These are phyloP conservation scores for Leccinum obscurum DNA, from an alignment of 768 basidiomycete species.

Conservation along the genomic window DNA sequence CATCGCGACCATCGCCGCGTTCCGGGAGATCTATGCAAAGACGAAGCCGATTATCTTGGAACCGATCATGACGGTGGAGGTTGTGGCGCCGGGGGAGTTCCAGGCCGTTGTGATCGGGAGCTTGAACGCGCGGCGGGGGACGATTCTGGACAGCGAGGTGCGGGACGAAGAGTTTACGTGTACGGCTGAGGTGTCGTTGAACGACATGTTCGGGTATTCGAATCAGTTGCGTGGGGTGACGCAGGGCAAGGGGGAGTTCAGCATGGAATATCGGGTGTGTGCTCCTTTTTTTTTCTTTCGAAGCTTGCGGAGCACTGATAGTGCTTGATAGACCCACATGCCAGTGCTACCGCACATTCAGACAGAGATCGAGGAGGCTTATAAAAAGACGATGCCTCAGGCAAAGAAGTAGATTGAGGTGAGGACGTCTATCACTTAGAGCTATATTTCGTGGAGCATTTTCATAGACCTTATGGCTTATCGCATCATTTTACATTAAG, in stretches of 20 bases:
- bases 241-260: slow-evolving; percentile 93
- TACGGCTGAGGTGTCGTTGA: slow-evolving; percentile 88
- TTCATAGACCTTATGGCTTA: neutral
- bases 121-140: slow-evolving; percentile 88
- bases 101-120: slow-evolving; percentile 95
- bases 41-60: slow-evolving; percentile 85
- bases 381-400: slow-evolving; percentile 72
- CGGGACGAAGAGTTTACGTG: slow-evolving; percentile 96
- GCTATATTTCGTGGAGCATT: slow-evolving; percentile 3
- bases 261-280: slow-evolving; percentile 75
- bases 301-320: neutral
- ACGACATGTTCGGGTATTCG: slow-evolving; percentile 99
- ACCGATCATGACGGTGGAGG: slow-evolving; percentile 99
- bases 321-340: slow-evolving; percentile 58
- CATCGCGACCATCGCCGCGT: slow-evolving; percentile 86
- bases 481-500: slow-evolving; percentile 17
- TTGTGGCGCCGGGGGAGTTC: slow-evolving; percentile 94
- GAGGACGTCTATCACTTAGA: slow-evolving; percentile 18
- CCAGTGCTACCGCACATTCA: slow-evolving; percentile 68
- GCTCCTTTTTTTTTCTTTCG: neutral
- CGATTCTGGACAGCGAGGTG: slow-evolving; percentile 93
- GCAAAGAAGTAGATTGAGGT: slow-evolving; percentile 60
- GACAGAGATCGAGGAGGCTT: slow-evolving; percentile 84
- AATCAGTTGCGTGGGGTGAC: slow-evolving; percentile 90
- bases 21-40: slow-evolving; percentile 83